These are phyloP conservation scores for Thuidium tamariscinum DNA, from an alignment of 225 moss, liverwort and hornwort species.

Conservation along the genomic window DNA sequence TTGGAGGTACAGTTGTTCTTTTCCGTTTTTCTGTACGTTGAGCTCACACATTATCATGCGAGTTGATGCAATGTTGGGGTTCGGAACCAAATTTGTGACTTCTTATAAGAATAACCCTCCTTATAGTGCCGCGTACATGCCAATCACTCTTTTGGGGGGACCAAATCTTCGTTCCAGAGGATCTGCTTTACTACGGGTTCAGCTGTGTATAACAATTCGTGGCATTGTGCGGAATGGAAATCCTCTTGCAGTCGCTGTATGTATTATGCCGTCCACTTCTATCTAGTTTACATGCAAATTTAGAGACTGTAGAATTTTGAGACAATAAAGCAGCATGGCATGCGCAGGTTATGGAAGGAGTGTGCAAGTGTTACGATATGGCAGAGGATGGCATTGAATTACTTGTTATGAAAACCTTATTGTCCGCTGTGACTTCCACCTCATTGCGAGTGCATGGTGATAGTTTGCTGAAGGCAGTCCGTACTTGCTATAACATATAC, in stretches of 20 bases:
- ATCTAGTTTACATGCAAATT: neutral
- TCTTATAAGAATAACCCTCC: neutral
- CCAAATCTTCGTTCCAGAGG: neutral
- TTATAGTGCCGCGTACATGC: neutral
- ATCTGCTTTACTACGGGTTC: neutral
- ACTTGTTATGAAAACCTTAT: conserved; percentile 84
- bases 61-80: neutral
- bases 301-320: neutral
- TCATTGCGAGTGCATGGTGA: conserved; percentile 96
- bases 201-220: neutral
- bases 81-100: neutral
- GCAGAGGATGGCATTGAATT: conserved; percentile 94
- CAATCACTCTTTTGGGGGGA: neutral
- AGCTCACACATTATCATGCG: neutral
- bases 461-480: conserved; percentile 89
- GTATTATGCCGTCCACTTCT: neutral
- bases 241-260: neutral
- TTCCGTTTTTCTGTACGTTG: neutral
- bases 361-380: conserved; percentile 72
- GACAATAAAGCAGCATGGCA: conserved; percentile 7
- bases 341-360: conserved; percentile 42
- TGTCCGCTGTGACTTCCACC: conserved; percentile 95
- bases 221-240: neutral
- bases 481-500: conserved; percentile 95
- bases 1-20: conserved; percentile 35